Evolutionary conservation across 192 early-diverging fungal genomes (phyloP), one percentile per base, ranked within the genome.

Genomic region (Backusella parvicylindrica): DNA sequence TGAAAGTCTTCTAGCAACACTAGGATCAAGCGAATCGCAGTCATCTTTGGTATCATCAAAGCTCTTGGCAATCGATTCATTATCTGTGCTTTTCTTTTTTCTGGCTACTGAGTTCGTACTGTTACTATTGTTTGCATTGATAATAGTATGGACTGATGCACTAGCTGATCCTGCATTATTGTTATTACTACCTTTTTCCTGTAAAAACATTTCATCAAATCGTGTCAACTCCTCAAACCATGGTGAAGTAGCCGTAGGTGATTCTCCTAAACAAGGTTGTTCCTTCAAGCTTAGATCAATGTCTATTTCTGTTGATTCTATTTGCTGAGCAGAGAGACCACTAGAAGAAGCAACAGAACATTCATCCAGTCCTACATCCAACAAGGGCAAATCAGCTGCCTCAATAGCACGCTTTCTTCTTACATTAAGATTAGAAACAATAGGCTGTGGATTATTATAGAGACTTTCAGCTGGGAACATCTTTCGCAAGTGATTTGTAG

Each of bases 401-500:
- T 76, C 69, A 12, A 77, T 82, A 0, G 83, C 86, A 56, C 83
- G 70, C 36, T 83, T 78, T 6, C 81, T 81, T 12, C 85, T 81
- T 71, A 79, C 73, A 16, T 85, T 78, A 1, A 77, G 28, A 12
- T 70, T 73, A 28, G 71, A 50, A 4, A 74, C 71, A 31, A 64
- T 30, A 38, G 60, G 33, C 16, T 63, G 36, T 40, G 41, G 30
- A 36, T 69, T 75, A 18, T 70, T 70, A 47, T 70, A 70, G 12
- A 70, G 28, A 31, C 37, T 70, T 21, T 74, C 91, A 7, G 71
- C 68, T 0, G 83, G 81, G 78, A 93, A 87, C 70, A 95, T 84
- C 13, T 86, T 80, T 74, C 77, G 84, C 8, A 92, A 50, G 47
- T 93, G 89, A 2, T 81, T 85, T 8, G 88, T 82, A 5, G 91